Conservation (phyloP, 2,329 filamentous ascomycete genomes). For the Aspergillus felis region DNA sequence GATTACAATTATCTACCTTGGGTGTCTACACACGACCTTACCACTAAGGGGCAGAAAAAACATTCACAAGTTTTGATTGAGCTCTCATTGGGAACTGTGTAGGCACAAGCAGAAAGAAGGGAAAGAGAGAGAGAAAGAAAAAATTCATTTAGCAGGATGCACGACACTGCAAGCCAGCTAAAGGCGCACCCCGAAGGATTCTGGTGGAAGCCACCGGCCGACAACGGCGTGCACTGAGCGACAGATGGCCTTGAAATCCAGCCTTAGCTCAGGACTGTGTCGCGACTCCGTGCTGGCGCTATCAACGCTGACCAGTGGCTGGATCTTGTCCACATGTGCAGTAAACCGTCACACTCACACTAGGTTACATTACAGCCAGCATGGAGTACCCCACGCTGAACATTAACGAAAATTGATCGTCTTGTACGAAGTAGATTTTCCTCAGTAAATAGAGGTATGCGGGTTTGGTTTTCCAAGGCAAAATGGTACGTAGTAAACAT, state of each 20-base stretch:
- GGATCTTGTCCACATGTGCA: constrained; percentile 1
- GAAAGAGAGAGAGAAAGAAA: background rate
- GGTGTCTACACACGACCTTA: background rate
- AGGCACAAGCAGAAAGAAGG: background rate
- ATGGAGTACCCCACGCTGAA: constrained; percentile 14
- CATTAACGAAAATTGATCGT: background rate
- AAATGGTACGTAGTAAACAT: background rate
- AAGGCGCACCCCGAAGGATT: constrained; percentile 8
- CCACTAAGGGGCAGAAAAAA: background rate
- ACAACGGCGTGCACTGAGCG: constrained; percentile 10
- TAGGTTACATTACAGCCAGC: constrained; percentile 9
- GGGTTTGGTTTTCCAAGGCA: background rate
- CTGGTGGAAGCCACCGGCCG: constrained; percentile 5
- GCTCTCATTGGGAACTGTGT: background rate
- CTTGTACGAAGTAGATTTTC: background rate
- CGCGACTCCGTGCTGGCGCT: no score
- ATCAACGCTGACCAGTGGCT: background rate
- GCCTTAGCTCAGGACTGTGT: background rate
- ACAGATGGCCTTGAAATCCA: constrained; percentile 3
- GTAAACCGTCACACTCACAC: background rate
- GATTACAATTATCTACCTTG: background rate
- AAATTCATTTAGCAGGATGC: background rate
- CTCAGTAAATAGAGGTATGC: no score
- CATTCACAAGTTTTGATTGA: background rate
- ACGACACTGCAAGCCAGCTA: constrained; percentile 1